A percentile compares a stretch with the other conserved stretches of the same genome.
phyloP scores from a whole-genome alignment of 2,329 filamentous ascomycete species.

The Rhynchosporium secalis region DNA sequence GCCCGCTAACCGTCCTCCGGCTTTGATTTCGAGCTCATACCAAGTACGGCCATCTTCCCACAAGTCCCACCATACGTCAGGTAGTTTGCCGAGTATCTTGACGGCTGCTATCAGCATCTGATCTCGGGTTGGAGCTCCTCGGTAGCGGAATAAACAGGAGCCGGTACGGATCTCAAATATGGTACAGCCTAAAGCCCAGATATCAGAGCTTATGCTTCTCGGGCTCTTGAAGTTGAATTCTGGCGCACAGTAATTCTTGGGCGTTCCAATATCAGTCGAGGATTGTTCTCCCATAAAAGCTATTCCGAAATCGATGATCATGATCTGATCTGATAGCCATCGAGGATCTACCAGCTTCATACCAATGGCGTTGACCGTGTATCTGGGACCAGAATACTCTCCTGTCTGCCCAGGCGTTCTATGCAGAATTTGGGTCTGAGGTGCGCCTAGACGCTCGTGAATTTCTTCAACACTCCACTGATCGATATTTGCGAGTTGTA shows the following conservation, averaged over 20 bases:
- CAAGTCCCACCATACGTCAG: constrained; percentile 23
- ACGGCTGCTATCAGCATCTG: constrained; percentile 24
- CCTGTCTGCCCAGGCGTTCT: not conserved
- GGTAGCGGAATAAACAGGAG: constrained; percentile 22
- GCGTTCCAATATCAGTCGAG: constrained; percentile 23
- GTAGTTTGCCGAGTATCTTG: constrained; percentile 23
- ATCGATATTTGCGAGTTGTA: constrained; percentile 28
- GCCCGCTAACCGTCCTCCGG: constrained; percentile 16
- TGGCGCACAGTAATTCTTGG: constrained; percentile 26
- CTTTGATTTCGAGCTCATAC: constrained; percentile 16
- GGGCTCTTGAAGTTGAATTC: constrained; percentile 24
- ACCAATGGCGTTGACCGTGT: constrained; percentile 23
- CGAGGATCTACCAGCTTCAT: constrained; percentile 25
- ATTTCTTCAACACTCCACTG: constrained; percentile 24
- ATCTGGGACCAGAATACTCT: constrained; percentile 16
- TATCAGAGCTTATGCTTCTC: constrained; percentile 24
- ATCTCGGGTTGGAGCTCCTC: constrained; percentile 19
- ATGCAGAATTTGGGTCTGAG: constrained; percentile 20
- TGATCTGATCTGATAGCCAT: constrained; percentile 27
- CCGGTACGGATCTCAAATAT: constrained; percentile 29
- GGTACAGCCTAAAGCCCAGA: constrained; percentile 30
- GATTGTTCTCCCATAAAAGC: constrained; percentile 18
- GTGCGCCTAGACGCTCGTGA: constrained; percentile 23
- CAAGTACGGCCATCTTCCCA: constrained; percentile 26
- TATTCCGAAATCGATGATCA: constrained; percentile 30